Evolutionary conservation across 257 asterid genomes (phyloP), one percentile per base, ranked within the genome.

Genomic region (Plectranthus barbatus): DNA sequence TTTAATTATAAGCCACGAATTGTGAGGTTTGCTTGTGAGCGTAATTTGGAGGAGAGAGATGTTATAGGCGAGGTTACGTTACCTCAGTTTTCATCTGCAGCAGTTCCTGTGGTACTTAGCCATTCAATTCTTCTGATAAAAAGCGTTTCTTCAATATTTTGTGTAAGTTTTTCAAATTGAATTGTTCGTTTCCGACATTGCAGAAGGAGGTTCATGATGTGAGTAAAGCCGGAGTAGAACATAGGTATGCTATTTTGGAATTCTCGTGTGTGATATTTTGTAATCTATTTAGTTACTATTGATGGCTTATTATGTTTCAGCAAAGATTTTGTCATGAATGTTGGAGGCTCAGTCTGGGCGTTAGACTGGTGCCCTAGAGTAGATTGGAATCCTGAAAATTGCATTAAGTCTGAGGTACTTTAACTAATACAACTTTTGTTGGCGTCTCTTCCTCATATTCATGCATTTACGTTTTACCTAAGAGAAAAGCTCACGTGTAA

Each of bases 341-440:
- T 74, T 70, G 99, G 99, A 59, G 99, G 99, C 74, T 51, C 80
- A 17, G 88, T 86, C 33, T 93, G 96, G 94, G 96, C 95, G 11
- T 59, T 93, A 72, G 99, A 90, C 70, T 93, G 99, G 99, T 90
- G 99, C 73, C 96, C 97, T 54, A 73, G 78, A 81, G 79, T 69
- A 62, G 69, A 80, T 66, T 68, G 60, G 21, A 55, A 64, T 77
- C 65, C 85, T 12, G 71, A 74, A 31, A 56, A 58, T 66, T 74
- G 42, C 69, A 44, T 87, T 29, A 69, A 56, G 63, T 76, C 79
- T 58, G 97, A 93, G 97, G 99, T 87, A 78, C 31, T 14, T 74
- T 29, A 72, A 14, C 45, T 64, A 51, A 29, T 41, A 12, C 13
- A 46, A 11, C 34, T 67, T 33, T 51, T 40, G 1, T n/a, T n/a